A percentile compares a stretch with the other conserved stretches of the same genome.
Conservation (phyloP, 768 basidiomycete species). For the Lactifluus volemus region DNA sequence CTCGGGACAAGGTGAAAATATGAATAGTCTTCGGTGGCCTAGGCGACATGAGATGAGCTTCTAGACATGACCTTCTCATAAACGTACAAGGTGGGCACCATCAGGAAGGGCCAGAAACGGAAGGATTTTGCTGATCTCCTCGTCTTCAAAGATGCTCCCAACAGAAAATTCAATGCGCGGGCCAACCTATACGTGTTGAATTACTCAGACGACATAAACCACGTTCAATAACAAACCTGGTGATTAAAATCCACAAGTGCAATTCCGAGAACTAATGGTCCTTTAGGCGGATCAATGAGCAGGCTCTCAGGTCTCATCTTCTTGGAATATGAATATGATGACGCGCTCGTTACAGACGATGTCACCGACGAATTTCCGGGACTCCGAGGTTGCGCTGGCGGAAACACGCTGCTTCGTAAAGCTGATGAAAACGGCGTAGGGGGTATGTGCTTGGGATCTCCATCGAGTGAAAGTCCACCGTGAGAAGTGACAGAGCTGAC, state of each 20-base stretch:
- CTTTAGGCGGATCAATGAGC: constrained; percentile 50
- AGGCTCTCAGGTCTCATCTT: constrained; percentile 78
- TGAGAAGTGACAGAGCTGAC: constrained; percentile 12
- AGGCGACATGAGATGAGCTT: constrained; percentile 1
- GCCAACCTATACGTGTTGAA: constrained; percentile 52
- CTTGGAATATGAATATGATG: constrained; percentile 38
- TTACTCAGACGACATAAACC: constrained; percentile 1
- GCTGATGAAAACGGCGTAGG: constrained; percentile 6
- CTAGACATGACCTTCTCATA: background rate
- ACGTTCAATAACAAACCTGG: constrained; percentile 43
- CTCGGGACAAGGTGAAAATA: constrained; percentile 89
- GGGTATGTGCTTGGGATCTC: constrained; percentile 1
- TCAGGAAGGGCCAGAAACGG: constrained; percentile 97
- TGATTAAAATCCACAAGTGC: constrained; percentile 96
- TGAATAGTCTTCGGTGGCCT: constrained; percentile 91
- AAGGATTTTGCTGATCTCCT: constrained; percentile 74
- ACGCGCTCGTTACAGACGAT: constrained; percentile 51
- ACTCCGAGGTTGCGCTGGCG: constrained; percentile 43
- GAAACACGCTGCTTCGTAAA: constrained; percentile 38
- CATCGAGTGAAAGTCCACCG: background rate
- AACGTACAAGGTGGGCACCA: constrained; percentile 84
- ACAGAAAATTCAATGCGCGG: constrained; percentile 82
- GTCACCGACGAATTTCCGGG: constrained; percentile 43
- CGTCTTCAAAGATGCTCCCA: constrained; percentile 75
- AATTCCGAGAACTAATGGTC: constrained; percentile 70